These are phyloP conservation scores for Hericium coralloides DNA, from an alignment of 768 basidiomycete species.

Conservation along the genomic window DNA sequence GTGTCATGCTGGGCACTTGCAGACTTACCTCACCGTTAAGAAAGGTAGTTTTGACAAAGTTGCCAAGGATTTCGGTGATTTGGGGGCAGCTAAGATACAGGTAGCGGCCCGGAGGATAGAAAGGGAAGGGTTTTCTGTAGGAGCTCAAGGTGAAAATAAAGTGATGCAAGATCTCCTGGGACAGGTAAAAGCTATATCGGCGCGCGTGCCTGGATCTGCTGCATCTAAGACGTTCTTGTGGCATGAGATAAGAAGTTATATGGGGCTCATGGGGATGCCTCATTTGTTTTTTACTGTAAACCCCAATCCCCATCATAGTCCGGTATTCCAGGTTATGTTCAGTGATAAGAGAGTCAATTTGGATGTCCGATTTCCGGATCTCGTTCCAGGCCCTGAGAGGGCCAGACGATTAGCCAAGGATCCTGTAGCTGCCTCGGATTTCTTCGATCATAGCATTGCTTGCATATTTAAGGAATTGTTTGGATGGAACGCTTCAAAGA, in stretches of 20 bases:
- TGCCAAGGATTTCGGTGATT: slow-evolving; percentile 5
- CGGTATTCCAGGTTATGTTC: slow-evolving; percentile 23
- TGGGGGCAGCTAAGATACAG: slow-evolving; percentile 1
- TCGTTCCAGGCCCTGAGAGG: slow-evolving; percentile 11
- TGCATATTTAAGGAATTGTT: no score
- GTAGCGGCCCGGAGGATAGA: slow-evolving; percentile 7
- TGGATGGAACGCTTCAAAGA: no score
- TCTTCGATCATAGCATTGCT: no score
- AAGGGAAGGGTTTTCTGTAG: slow-evolving; percentile 1
- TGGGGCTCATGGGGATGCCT: slow-evolving; percentile 21
- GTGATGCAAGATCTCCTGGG: slow-evolving; percentile 17
- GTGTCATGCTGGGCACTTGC: no score
- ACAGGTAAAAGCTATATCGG: slow-evolving; percentile 23
- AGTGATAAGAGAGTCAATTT: slow-evolving; percentile 13
- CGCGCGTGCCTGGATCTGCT: slow-evolving; percentile 23
- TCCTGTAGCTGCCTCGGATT: slow-evolving; percentile 25
- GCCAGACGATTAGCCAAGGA: slow-evolving; percentile 21
- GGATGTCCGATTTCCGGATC: slow-evolving; percentile 11
- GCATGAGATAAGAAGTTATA: slow-evolving; percentile 21
- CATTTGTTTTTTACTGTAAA: slow-evolving; percentile 22
- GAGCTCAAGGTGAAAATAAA: slow-evolving; percentile 11
- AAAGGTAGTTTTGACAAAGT: slow-evolving; percentile 7
- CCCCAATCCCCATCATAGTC: slow-evolving; percentile 15
- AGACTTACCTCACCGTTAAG: slow-evolving; percentile 11
- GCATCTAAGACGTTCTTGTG: slow-evolving; percentile 18